A percentile compares a stretch with the other conserved stretches of the same genome.
These are phyloP conservation scores for Colletotrichum spinosum DNA, from an alignment of 2,329 filamentous ascomycete genomes.

Conservation along the genomic window DNA sequence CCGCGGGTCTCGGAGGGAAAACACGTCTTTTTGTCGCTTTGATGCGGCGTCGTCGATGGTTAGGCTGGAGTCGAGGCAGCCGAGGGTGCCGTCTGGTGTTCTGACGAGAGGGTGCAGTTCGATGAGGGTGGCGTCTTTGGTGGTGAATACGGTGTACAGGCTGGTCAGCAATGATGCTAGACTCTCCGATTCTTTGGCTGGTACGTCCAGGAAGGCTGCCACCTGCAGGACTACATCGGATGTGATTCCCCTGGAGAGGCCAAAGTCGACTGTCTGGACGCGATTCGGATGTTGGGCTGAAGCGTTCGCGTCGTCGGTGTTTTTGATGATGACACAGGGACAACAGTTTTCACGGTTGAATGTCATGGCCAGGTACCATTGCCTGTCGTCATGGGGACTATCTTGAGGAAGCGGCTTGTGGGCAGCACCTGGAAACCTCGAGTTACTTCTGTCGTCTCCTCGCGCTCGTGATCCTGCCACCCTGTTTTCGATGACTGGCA, in stretches of 20 bases:
- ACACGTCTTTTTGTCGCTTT: conserved; percentile 54
- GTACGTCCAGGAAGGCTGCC: conserved; percentile 32
- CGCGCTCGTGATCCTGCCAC: too few species aligned
- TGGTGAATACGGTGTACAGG: conserved; percentile 53
- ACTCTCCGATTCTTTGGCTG: conserved; percentile 23
- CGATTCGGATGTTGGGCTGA: not conserved
- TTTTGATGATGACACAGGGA: conserved; percentile 52
- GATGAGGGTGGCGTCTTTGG: conserved; percentile 59
- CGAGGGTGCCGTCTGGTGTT: conserved; percentile 44
- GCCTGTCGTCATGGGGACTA: conserved; percentile 42
- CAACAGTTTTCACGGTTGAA: conserved; percentile 55
- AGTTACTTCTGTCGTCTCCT: too few species aligned
- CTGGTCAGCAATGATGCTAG: conserved; percentile 1
- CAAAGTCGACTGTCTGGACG: conserved; percentile 41
- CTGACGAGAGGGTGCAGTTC: conserved; percentile 54
- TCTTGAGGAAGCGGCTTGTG: conserved; percentile 52
- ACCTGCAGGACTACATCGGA: conserved; percentile 33
- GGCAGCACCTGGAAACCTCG: conserved; percentile 20
- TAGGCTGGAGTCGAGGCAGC: conserved; percentile 53
- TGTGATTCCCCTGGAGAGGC: conserved; percentile 44
- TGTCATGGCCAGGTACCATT: conserved; percentile 55
- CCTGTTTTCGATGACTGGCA: too few species aligned
- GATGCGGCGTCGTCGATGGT: conserved; percentile 60
- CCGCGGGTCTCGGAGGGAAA: conserved; percentile 48
- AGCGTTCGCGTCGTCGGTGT: conserved; percentile 41